Evolutionary conservation across 78 protist species (phyloP).

Genomic region (Tieghemostelium lacteum): DNA sequence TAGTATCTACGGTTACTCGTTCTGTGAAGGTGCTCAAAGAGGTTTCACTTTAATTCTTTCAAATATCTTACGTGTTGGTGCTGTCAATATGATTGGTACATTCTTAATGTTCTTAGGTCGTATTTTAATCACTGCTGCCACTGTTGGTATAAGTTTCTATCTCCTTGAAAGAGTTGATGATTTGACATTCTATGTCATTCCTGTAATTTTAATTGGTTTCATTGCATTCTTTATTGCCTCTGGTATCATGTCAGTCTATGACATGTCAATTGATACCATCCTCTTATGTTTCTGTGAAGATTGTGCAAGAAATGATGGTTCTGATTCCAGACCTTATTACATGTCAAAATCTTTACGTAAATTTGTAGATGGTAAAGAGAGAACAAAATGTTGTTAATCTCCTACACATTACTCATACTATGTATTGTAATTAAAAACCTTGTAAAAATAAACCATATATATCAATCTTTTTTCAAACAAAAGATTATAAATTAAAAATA

Average conservation of each 20-base stretch:
- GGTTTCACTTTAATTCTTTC: conserved; percentile 80
- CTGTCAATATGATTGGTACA: conserved; percentile 76
- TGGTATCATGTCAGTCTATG: conserved; percentile 83
- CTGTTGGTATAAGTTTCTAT: conserved; percentile 23
- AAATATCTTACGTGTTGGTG: conserved; percentile 86
- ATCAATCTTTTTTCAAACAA: too few relatives aligned
- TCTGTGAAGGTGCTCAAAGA: conserved; percentile 83
- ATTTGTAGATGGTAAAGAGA: conserved; percentile 48
- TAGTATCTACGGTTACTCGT: conserved; percentile 86
- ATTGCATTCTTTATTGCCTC: conserved; percentile 77
- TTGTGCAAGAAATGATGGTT: conserved; percentile 69
- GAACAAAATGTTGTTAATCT: conserved; percentile 12
- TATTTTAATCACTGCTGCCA: conserved; percentile 42
- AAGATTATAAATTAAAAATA: too few relatives aligned
- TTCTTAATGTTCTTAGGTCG: conserved; percentile 80
- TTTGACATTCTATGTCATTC: conserved; percentile 39
- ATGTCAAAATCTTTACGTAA: conserved; percentile 29
- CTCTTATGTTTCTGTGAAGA: conserved; percentile 88
- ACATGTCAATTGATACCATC: conserved; percentile 87
- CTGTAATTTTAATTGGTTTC: conserved; percentile 75
- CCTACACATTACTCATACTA: too few relatives aligned
- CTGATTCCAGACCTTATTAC: conserved; percentile 73
- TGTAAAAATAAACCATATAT: too few relatives aligned
- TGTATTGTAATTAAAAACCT: too few relatives aligned
- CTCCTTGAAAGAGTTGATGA: conserved; percentile 16